phyloP scores from a whole-genome alignment of 1,284 basidiomycete species.

The Rugosomyces carneus region DNA sequence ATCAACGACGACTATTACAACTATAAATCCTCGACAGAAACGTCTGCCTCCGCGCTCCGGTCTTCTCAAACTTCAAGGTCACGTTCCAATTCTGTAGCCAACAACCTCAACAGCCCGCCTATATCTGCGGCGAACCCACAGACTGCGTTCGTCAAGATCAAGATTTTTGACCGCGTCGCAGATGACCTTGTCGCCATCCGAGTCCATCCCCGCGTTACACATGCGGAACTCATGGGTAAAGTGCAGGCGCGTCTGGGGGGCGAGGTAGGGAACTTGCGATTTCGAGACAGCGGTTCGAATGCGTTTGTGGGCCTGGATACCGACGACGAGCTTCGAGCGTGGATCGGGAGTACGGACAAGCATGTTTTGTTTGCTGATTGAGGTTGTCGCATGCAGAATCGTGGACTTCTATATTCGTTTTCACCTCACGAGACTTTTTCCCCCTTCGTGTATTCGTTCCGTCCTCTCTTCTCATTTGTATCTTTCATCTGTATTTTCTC shows the following conservation, averaged over 20 bases:
- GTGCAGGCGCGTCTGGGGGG: conserved; percentile 81
- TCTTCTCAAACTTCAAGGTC: conserved; percentile 49
- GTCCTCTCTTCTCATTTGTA: conserved; percentile 1
- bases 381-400: conserved; percentile 6
- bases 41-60: conserved; percentile 39
- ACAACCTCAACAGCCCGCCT: conserved; percentile 56
- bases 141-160: conserved; percentile 93
- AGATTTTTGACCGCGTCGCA: conserved; percentile 88
- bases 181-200: conserved; percentile 96
- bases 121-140: conserved; percentile 72
- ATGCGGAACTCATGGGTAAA: conserved; percentile 84
- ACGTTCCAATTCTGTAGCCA: conserved; percentile 43
- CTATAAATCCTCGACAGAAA: conserved; percentile 24
- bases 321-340: conserved; percentile 69
- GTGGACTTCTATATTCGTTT: not conserved
- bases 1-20: conserved; percentile 21
- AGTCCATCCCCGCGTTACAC: conserved; percentile 91
- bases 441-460: not conserved
- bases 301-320: conserved; percentile 60
- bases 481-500: conserved; percentile 13
- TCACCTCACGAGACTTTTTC: conserved; percentile 1
- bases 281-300: conserved; percentile 65
- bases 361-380: conserved; percentile 83
- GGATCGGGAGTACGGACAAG: conserved; percentile 84
- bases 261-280: conserved; percentile 67